These are phyloP conservation scores for Hypomyces rosellus DNA, from an alignment of 2,329 filamentous ascomycete species.

Conservation along the genomic window DNA sequence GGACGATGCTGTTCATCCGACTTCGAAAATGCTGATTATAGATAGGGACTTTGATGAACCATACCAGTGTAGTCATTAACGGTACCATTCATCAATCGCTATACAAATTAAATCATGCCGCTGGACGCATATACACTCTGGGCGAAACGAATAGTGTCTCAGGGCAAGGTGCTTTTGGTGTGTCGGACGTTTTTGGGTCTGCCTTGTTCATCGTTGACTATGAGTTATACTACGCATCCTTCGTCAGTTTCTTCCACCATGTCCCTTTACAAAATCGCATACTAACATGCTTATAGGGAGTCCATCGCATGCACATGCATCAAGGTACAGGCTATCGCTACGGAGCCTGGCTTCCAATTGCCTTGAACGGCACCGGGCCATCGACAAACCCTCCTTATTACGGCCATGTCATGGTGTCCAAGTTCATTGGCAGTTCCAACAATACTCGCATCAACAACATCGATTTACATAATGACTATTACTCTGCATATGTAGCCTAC, in stretches of 20 bases:
- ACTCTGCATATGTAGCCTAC: conserved; percentile 9
- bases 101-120: conserved; percentile 1
- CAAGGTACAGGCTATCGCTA: conserved; percentile 8
- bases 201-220: conserved; percentile 7
- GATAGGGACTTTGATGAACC: conserved; percentile 8
- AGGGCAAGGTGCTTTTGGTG: conserved; percentile 7
- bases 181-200: conserved; percentile 8
- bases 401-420: conserved; percentile 8
- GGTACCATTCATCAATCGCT: conserved; percentile 5
- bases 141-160: conserved; percentile 8
- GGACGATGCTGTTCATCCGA: no score
- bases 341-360: conserved; percentile 9
- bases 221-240: conserved; percentile 9
- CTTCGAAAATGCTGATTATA: neutral
- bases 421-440: conserved; percentile 4
- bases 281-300: neutral
- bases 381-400: conserved; percentile 10
- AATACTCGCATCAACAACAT: conserved; percentile 8
- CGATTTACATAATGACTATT: conserved; percentile 3
- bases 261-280: neutral
- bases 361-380: conserved; percentile 5
- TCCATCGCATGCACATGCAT: conserved; percentile 8
- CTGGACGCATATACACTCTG: conserved; percentile 4
- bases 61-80: conserved; percentile 6
- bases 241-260: neutral